These are phyloP conservation scores for Umbelopsis ramanniana DNA, from an alignment of 192 early-diverging fungal species.

Conservation along the genomic window DNA sequence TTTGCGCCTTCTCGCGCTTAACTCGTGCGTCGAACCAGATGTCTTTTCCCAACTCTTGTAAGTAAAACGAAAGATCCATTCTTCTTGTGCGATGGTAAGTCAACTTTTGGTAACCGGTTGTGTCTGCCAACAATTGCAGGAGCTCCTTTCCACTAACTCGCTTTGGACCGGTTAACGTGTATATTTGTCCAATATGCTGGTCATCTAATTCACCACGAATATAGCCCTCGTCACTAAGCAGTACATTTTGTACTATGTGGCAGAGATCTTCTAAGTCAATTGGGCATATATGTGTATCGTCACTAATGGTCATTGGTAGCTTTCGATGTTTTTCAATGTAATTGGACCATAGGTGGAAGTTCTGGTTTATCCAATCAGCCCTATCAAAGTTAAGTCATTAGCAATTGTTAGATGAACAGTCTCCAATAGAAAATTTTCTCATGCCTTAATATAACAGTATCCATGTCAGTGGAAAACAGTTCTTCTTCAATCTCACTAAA, in stretches of 20 bases:
- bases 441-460: conserved; percentile 37
- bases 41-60: conserved; percentile 30
- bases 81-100: conserved; percentile 23
- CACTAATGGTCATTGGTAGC: conserved; percentile 29
- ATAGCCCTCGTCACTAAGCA: not conserved
- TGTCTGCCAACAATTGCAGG: conserved; percentile 11
- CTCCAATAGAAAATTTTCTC: not conserved
- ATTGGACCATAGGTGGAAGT: conserved; percentile 38
- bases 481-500: conserved; percentile 37
- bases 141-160: conserved; percentile 32
- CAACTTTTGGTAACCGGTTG: conserved; percentile 29
- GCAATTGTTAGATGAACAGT: not conserved
- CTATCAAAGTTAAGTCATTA: conserved; percentile 17
- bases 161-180: conserved; percentile 35
- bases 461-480: conserved; percentile 26
- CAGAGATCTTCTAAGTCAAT: conserved; percentile 37
- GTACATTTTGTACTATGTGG: conserved; percentile 5
- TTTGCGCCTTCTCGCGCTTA: conserved; percentile 29
- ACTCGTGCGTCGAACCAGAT: conserved; percentile 39
- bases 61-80: conserved; percentile 36
- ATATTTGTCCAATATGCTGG: conserved; percentile 33
- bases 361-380: conserved; percentile 38
- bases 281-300: conserved; percentile 27
- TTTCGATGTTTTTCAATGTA: conserved; percentile 29
- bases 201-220: conserved; percentile 22